Conservation (phyloP, 2,329 filamentous ascomycete species). For the Magnaporthiopsis rhizophila region DNA sequence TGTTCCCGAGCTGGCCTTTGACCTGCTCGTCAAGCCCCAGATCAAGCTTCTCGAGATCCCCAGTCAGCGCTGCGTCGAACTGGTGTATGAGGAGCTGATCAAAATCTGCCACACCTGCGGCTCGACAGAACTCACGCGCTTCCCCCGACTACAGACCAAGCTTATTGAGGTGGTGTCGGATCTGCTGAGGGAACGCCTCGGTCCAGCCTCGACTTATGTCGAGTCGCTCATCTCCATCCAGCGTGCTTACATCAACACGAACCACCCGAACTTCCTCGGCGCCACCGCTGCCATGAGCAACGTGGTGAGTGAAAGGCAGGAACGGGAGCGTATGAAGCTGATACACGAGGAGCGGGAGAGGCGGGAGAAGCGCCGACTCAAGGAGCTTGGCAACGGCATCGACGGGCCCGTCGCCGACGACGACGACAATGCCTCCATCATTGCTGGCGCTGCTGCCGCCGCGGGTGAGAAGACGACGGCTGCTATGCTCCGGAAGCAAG, state of each 20-base stretch:
- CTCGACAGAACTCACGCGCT: conserved; percentile 85
- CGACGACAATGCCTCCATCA: conserved; percentile 43
- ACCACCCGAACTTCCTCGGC: conserved; percentile 96
- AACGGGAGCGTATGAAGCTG: conserved; percentile 76
- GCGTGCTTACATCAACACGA: conserved; percentile 97
- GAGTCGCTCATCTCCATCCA: conserved; percentile 97
- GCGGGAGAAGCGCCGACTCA: conserved; percentile 72
- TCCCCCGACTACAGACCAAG: conserved; percentile 88
- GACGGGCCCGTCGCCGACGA: conserved; percentile 54
- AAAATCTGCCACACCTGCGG: conserved; percentile 99
- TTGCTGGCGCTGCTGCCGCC: conserved; percentile 37
- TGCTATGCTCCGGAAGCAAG: conserved; percentile 47
- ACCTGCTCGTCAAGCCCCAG: conserved; percentile 94
- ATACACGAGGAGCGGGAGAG: conserved; percentile 80
- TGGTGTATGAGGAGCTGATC: conserved; percentile 97
- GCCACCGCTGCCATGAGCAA: conserved; percentile 96
- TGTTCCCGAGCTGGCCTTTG: conserved; percentile 95
- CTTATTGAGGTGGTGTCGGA: conserved; percentile 98
- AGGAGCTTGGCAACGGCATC: conserved; percentile 77
- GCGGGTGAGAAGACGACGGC: conserved; percentile 44
- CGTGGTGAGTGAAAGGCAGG: conserved; percentile 89
- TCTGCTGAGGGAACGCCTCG: conserved; percentile 82
- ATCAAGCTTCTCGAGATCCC: conserved; percentile 95
- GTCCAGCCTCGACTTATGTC: conserved; percentile 83
- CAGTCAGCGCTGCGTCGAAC: conserved; percentile 91